These are phyloP conservation scores for Mycena filopes DNA, from an alignment of 768 basidiomycete genomes.

Conservation along the genomic window DNA sequence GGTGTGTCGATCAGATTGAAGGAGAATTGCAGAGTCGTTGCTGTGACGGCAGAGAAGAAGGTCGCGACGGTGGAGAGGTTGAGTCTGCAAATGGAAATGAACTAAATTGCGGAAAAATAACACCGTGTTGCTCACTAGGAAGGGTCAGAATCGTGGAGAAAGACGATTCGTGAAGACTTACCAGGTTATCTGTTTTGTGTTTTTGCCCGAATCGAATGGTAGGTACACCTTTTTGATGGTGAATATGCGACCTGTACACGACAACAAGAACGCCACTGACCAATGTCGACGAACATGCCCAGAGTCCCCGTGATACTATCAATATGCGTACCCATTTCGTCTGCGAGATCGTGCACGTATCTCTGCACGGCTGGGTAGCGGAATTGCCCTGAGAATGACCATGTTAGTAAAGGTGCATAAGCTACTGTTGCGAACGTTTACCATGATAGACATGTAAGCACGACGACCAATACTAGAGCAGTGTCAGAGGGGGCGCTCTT, in stretches of 20 bases:
- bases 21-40: conserved; percentile 78
- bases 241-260: not conserved
- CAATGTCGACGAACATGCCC: conserved; percentile 82
- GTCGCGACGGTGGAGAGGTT: conserved; percentile 83
- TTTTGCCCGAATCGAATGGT: conserved; percentile 82
- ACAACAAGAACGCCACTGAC: conserved; percentile 46
- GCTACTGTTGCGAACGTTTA: no score
- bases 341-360: conserved; percentile 78
- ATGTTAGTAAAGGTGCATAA: no score
- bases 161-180: not conserved
- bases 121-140: conserved; percentile 15
- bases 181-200: conserved; percentile 72
- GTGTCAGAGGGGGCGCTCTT: not conserved
- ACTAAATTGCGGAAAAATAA: not conserved
- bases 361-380: conserved; percentile 76
- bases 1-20: conserved; percentile 50
- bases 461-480: conserved; percentile 76
- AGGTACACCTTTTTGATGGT: conserved; percentile 63
- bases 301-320: conserved; percentile 74
- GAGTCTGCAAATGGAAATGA: conserved; percentile 41
- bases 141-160: not conserved
- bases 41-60: conserved; percentile 81
- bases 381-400: conserved; percentile 71
- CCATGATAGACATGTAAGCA: conserved; percentile 74
- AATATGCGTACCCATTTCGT: conserved; percentile 81